Conservation (phyloP, 2,329 filamentous ascomycete genomes). For the Pseudocercospora musae region DNA sequence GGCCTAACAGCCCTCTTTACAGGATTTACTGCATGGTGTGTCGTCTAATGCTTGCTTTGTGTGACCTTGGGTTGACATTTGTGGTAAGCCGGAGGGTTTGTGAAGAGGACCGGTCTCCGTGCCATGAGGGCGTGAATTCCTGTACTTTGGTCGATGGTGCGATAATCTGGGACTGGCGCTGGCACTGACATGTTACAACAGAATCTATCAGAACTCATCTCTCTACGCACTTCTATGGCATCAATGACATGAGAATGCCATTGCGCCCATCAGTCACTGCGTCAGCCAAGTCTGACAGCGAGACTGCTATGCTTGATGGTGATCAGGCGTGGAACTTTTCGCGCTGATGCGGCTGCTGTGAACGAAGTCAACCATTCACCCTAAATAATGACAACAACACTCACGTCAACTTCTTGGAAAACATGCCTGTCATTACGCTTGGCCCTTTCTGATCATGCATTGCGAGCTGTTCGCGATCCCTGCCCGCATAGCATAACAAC, state of each 20-base stretch:
- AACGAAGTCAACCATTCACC: not conserved
- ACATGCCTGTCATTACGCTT: not conserved
- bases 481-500: not conserved
- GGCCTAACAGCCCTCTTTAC: not conserved
- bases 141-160: not conserved
- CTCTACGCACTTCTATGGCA: not conserved
- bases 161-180: not conserved
- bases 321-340: not conserved
- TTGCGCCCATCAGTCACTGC: not conserved
- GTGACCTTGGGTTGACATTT: not conserved
- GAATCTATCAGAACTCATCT: not conserved
- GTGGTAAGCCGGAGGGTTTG: not conserved
- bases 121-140: not conserved
- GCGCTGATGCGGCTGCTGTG: not conserved
- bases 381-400: not conserved
- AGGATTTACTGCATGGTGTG: not conserved
- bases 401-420: not conserved
- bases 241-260: not conserved
- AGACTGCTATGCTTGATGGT: not conserved
- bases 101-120: not conserved
- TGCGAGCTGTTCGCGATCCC: not conserved
- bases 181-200: not conserved
- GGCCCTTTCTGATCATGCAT: not conserved
- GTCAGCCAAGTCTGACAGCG: not conserved
- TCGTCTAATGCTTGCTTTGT: not conserved